A percentile compares a stretch with the other conserved stretches of the same genome.
Conservation (phyloP, 768 basidiomycete genomes). For the Infundibulicybe gibba region DNA sequence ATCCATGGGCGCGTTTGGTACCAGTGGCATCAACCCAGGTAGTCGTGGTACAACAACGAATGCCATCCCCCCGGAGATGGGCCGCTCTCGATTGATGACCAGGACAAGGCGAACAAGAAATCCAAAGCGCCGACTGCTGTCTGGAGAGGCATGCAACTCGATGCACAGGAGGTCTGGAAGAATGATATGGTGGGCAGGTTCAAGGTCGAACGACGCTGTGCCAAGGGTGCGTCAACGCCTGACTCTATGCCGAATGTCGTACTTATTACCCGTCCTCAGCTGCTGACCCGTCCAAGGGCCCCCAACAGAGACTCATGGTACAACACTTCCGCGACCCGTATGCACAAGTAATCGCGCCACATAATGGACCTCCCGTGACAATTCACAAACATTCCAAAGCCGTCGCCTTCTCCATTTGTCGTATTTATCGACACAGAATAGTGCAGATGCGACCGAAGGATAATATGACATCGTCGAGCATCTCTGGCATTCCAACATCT, state of each 20-base stretch:
- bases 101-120: constrained; percentile 18
- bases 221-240: constrained; percentile 28
- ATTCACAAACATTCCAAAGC: constrained; percentile 84
- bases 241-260: background rate
- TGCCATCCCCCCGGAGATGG: constrained; percentile 1
- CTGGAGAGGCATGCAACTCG: constrained; percentile 48
- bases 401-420: constrained; percentile 74
- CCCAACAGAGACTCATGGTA: constrained; percentile 67
- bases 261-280: constrained; percentile 19
- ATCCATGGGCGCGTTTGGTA: background rate
- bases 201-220: constrained; percentile 49
- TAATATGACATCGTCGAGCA: constrained; percentile 12
- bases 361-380: constrained; percentile 58
- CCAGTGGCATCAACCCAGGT: no score
- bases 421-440: constrained; percentile 43
- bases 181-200: constrained; percentile 62
- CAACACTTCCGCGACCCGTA: constrained; percentile 51
- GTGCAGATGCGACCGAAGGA: constrained; percentile 10
- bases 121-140: constrained; percentile 15
- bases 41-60: no score
- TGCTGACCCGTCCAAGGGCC: constrained; percentile 50
- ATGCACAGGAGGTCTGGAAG: constrained; percentile 63
- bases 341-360: constrained; percentile 28
- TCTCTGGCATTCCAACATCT: background rate
- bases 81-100: constrained; percentile 8